Conservation (phyloP, 73 alveolate species). For the Breviolum minutum region DNA sequence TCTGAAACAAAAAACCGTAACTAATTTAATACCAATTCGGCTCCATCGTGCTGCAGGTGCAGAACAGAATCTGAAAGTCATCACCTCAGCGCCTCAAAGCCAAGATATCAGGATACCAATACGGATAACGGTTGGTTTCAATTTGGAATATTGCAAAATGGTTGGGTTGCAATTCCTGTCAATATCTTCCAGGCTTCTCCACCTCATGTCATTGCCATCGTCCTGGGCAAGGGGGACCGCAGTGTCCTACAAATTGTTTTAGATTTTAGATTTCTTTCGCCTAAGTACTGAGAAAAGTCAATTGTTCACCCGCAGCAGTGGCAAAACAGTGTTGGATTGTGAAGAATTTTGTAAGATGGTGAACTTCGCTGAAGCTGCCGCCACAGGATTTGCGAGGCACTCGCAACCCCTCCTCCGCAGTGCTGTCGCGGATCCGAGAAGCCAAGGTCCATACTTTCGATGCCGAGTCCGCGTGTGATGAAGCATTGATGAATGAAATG, state of each 20-base stretch:
- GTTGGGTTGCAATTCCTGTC: too few species aligned
- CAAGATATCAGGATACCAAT: too few species aligned
- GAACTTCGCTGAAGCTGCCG: not conserved
- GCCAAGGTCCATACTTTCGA: conserved; percentile 34
- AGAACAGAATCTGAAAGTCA: conserved; percentile 8
- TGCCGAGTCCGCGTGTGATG: not conserved
- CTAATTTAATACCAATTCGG: too few species aligned
- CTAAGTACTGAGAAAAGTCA: not conserved
- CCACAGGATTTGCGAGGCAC: conserved; percentile 85
- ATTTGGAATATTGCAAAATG: not conserved
- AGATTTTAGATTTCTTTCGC: not conserved
- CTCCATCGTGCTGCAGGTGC: conserved; percentile 4
- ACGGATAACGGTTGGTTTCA: too few species aligned
- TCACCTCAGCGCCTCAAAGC: not conserved
- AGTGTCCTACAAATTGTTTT: too few species aligned
- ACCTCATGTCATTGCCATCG: conserved; percentile 76
- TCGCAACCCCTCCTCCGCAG: conserved; percentile 86
- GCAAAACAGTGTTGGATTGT: too few species aligned
- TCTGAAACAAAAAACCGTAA: too few species aligned
- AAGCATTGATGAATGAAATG: not conserved
- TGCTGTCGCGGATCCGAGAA: conserved; percentile 90
- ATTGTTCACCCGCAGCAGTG: too few species aligned
- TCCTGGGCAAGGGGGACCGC: conserved; percentile 83
- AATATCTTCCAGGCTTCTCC: conserved; percentile 33
- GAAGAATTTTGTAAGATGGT: too few species aligned